phyloP scores from a whole-genome alignment of 257 asterid species.

The Petunia secreta region DNA sequence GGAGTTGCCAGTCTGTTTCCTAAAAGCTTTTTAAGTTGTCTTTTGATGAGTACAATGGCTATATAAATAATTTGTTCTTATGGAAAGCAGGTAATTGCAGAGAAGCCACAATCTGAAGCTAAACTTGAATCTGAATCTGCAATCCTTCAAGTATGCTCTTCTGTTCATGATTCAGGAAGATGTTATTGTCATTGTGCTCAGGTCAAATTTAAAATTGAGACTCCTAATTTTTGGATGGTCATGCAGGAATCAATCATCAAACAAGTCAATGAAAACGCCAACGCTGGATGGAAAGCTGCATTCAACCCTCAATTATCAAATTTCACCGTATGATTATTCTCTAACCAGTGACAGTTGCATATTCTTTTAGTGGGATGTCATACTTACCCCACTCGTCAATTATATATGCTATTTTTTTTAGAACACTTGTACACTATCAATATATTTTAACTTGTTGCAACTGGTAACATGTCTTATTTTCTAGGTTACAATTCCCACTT shows the following conservation, averaged over 20 bases:
- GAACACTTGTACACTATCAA: too few relatives aligned
- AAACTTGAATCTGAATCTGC: slow-evolving; percentile 41
- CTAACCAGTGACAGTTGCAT: background rate
- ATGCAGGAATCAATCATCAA: slow-evolving; percentile 67
- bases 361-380: background rate
- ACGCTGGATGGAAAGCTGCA: slow-evolving; percentile 96
- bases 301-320: slow-evolving; percentile 78
- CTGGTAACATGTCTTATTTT: background rate
- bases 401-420: too few relatives aligned
- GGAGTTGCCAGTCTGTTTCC: background rate
- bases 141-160: slow-evolving; percentile 29
- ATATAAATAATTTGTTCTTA: background rate
- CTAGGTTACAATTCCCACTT: background rate
- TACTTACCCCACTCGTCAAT: background rate
- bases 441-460: too few relatives aligned
- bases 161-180: background rate
- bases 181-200: background rate
- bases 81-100: slow-evolving; percentile 48
- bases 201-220: background rate
- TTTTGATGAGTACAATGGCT: background rate
- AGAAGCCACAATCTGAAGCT: slow-evolving; percentile 41
- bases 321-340: slow-evolving; percentile 61
- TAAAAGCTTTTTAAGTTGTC: background rate
- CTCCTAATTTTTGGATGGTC: slow-evolving; percentile 17
- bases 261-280: slow-evolving; percentile 61